Evolutionary conservation across 2,329 filamentous ascomycete species (phyloP), one percentile per base, ranked within the genome.

Genomic region (Neofusicoccum sp.): DNA sequence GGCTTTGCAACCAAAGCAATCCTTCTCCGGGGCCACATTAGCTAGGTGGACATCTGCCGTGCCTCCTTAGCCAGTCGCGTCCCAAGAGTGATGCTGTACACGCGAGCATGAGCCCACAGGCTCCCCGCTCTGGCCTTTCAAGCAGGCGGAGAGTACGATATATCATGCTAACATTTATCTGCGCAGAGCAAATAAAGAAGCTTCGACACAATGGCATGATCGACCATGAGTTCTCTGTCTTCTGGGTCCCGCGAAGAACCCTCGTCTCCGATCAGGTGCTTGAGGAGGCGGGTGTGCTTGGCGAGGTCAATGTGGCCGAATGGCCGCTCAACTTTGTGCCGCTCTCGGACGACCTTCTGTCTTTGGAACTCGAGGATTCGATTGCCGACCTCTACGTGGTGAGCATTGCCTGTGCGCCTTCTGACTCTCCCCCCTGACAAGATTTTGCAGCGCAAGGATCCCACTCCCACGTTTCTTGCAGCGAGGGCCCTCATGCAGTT

Each of bases 161-260:
- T 66, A 63, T 61, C 67, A 75, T 79, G 79, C 81, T 81, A 78
- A 83, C 78, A 85, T 80, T 70, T 65, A 58, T 59, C 45, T 69
- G 12, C n/a, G 56, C 71, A 97, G 93, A 90, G 67, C 92, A 98
- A 79, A 92, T 98, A 68, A 93, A 93, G 74, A 88, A 90, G 63
- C 82, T 98, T 62, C 91, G 93, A 69, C 89, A 89, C 70, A 91
- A 95, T 75, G 93, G 89, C 72, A 89, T 91, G 70, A 90, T 88
- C 48, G 90, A 92, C 66, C 95, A 99, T 83, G 93, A 99, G 69
- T 96, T 98, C 73, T 93, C 93, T 64, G 89, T 99, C 68, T 93
- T 97, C 73, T 98, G 95, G 90, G 90, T 96, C 43, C 93, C 96
- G 5, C 87, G 95, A 61, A 89, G 95, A 63, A 98, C 95, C 3